These are phyloP conservation scores for Prunus yedoensis DNA, from an alignment of 331 rosid species.

Conservation along the genomic window DNA sequence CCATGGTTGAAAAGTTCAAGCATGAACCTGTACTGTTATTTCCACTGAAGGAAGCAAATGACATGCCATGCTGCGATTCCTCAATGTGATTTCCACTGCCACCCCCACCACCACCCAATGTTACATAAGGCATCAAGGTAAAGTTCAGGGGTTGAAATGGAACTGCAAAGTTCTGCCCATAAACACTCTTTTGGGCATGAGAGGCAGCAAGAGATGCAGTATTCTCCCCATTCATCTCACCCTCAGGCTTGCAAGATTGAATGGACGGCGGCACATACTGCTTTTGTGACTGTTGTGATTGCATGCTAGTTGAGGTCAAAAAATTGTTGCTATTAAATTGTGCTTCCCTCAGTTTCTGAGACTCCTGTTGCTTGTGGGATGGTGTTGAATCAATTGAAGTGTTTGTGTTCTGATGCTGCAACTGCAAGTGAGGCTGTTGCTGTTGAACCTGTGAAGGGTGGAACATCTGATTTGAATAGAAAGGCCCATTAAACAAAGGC, in stretches of 20 bases:
- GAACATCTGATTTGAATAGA: conserved; percentile 48
- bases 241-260: conserved; percentile 43
- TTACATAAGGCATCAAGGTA: conserved; percentile 50
- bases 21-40: conserved; percentile 38
- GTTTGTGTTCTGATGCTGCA: conserved; percentile 39
- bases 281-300: conserved; percentile 48
- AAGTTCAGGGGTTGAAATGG: conserved; percentile 62
- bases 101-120: conserved; percentile 41
- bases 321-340: conserved; percentile 39
- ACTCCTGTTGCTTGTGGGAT: conserved; percentile 47
- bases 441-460: conserved; percentile 60
- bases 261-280: conserved; percentile 34
- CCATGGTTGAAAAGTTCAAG: conserved; percentile 61
- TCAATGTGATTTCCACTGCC: conserved; percentile 42
- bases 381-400: conserved; percentile 38
- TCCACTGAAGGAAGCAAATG: conserved; percentile 49
- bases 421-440: conserved; percentile 40
- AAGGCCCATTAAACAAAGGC: conserved; percentile 45
- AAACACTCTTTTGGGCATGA: conserved; percentile 40
- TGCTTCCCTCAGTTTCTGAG: conserved; percentile 29
- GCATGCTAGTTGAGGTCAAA: conserved; percentile 39
- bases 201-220: conserved; percentile 40
- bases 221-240: conserved; percentile 33
- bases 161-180: conserved; percentile 47
- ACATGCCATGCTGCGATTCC: conserved; percentile 51